Evolutionary conservation across 2,329 filamentous ascomycete genomes (phyloP).

Genomic region (Zymoseptoria crescenta): DNA sequence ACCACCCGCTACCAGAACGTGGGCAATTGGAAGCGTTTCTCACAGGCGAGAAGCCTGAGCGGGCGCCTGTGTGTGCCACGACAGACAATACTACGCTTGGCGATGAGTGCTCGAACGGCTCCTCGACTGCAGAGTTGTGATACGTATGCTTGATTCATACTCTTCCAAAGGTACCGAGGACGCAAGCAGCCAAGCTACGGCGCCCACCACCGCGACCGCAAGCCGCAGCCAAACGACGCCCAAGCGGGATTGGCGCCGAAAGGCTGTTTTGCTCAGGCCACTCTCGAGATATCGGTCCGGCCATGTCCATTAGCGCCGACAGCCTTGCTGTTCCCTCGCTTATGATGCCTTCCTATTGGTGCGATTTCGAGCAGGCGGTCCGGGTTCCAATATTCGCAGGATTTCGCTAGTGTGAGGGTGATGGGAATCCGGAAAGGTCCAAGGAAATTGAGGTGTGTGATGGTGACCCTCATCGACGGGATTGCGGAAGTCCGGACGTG

Average conservation of each 20-base stretch:
- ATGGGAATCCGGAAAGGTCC: neutral
- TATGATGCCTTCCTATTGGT: neutral
- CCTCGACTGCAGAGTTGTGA: neutral
- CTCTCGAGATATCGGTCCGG: neutral
- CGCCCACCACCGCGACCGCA: neutral
- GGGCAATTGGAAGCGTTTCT: neutral
- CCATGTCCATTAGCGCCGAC: neutral
- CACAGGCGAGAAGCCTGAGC: neutral
- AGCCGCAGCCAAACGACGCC: slow-evolving; percentile 8
- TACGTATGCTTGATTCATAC: neutral
- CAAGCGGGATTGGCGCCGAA: slow-evolving; percentile 12
- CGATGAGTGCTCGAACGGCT: neutral
- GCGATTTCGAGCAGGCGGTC: neutral
- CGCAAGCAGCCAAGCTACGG: neutral
- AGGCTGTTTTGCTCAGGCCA: neutral
- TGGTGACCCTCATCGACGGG: neutral
- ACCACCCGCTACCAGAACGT: neutral
- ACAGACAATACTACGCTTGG: neutral
- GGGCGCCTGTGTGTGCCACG: neutral
- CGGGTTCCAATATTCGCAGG: neutral
- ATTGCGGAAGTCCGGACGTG: neutral
- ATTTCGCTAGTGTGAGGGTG: neutral
- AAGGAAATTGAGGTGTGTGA: neutral
- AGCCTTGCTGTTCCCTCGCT: neutral
- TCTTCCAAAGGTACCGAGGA: neutral